A percentile compares a stretch with the other conserved stretches of the same genome.
Conservation (phyloP, 306 rosid species). For the Vigna hirtella region DNA sequence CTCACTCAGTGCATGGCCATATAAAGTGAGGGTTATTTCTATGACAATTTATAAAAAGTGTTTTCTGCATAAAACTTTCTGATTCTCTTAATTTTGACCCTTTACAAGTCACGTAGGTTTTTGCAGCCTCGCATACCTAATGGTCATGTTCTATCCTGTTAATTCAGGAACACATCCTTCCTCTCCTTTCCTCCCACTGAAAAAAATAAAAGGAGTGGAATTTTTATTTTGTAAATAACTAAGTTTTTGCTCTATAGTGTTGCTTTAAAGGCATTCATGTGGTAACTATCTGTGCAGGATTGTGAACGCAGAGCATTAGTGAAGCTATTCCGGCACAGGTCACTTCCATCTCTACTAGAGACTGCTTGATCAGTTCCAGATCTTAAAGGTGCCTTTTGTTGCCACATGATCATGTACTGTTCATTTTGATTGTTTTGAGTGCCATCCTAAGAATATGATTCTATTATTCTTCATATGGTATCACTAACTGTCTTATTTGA, state of each 20-base stretch:
- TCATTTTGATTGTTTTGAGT: constrained; percentile 22
- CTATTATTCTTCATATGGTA: constrained; percentile 18
- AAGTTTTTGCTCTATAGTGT: neutral
- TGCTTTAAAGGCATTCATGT: constrained; percentile 16
- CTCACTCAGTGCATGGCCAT: neutral
- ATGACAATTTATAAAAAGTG: neutral
- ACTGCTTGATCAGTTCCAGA: constrained; percentile 48
- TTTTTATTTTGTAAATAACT: neutral
- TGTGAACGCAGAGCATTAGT: constrained; percentile 90
- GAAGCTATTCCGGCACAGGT: constrained; percentile 83
- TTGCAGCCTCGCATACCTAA: neutral
- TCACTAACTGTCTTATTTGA: constrained; percentile 13
- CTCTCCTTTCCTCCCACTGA: neutral
- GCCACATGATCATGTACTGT: constrained; percentile 4
- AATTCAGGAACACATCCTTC: constrained; percentile 20
- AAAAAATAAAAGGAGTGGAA: neutral
- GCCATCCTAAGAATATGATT: constrained; percentile 28
- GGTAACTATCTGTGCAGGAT: constrained; percentile 62
- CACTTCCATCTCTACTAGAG: constrained; percentile 55
- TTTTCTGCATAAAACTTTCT: constrained; percentile 1
- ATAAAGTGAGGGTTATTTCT: neutral
- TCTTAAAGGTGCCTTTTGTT: constrained; percentile 41
- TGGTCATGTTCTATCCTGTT: neutral
- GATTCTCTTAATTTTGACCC: neutral
- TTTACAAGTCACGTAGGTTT: neutral